Evolutionary conservation across 129 eudicot genomes (phyloP).

Genomic region (Artemisia argyi): DNA sequence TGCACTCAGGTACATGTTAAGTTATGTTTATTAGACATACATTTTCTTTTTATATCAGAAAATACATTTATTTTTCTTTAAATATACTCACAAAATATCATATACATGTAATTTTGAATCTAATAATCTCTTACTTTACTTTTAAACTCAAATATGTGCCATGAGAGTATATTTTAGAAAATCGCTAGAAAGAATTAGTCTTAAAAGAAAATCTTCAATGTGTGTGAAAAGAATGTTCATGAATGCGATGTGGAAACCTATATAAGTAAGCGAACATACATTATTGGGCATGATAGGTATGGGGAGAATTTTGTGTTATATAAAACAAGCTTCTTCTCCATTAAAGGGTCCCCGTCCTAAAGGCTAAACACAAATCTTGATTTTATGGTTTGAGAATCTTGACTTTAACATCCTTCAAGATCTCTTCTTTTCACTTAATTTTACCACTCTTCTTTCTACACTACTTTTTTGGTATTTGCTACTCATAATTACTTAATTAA

Average conservation of each 20-base stretch:
- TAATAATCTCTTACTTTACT: too few relatives aligned
- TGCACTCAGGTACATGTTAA: too few relatives aligned
- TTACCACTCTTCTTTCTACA: conserved; percentile 37
- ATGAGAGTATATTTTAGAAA: too few relatives aligned
- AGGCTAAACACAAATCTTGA: conserved; percentile 38
- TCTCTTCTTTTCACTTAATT: conserved; percentile 37
- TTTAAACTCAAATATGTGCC: too few relatives aligned
- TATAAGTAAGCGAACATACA: conserved; percentile 31
- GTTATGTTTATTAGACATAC: too few relatives aligned
- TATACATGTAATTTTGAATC: too few relatives aligned
- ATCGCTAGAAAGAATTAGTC: too few relatives aligned
- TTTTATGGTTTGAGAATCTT: conserved; percentile 42
- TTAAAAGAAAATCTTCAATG: background rate
- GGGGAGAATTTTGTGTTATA: conserved; percentile 31
- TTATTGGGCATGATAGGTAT: conserved; percentile 36
- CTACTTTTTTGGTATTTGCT: conserved; percentile 39
- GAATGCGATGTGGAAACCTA: conserved; percentile 28
- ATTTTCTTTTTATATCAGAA: too few relatives aligned
- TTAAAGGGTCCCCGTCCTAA: conserved; percentile 41
- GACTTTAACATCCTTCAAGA: conserved; percentile 44
- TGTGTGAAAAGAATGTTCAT: conserved; percentile 32
- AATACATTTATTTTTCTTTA: too few relatives aligned
- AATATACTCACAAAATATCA: too few relatives aligned
- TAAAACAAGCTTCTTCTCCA: conserved; percentile 33
- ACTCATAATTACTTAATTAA: conserved; percentile 40